Base-by-base conservation (phyloP, 495 filamentous ascomycete species). In the Podospora sp. region DNA sequence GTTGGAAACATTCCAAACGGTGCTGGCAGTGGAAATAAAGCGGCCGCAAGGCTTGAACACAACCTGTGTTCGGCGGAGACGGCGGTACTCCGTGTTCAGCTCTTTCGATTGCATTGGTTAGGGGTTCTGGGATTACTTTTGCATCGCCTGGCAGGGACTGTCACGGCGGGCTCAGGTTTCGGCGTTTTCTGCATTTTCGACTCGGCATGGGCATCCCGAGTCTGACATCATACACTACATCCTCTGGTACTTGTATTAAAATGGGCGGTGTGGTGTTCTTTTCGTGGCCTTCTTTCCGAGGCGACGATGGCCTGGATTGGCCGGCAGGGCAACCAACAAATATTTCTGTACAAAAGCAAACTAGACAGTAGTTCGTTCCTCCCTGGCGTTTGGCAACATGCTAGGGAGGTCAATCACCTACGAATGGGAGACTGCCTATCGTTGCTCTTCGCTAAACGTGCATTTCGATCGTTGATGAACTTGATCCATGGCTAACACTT, bases 31-130 rank as follows among this genome's bases (percentile, higher is more conserved):
- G 6, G 25, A 24, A 8, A 25, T 9, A 20, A 57, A 59, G n/a
- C 16, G 11, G 53, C 16, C 21, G 18, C 14, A 11, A 6, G 4
- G 40, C 40, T 46, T 46, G 40, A 11, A 18, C 40, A 18, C 40
- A 6, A 6, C 16, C 5, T 4, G 40, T 46, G 11, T 46, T 18
- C 40, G 16, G 14, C 16, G 16, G 9, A 33, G 4, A 8, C 29
- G 29, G 12, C 12, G 27, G 14, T n/a, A 58, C 16, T 2, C 11
- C 26, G n/a, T 62, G 57, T 67, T 63, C 62, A 50, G 21, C 26
- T 65, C 64, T 40, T 50, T 63, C 70, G 68, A 55, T 70, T 62
- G 70, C 72, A 75, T 74, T 68, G 66, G 68, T 52, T 60, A 61
- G 65, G 66, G 68, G 68, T 75, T 72, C 52, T 18, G 52, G 57